Evolutionary conservation across 108 stramenopile species (phyloP).

Genomic region (Pseudonitzschia multiseries): DNA sequence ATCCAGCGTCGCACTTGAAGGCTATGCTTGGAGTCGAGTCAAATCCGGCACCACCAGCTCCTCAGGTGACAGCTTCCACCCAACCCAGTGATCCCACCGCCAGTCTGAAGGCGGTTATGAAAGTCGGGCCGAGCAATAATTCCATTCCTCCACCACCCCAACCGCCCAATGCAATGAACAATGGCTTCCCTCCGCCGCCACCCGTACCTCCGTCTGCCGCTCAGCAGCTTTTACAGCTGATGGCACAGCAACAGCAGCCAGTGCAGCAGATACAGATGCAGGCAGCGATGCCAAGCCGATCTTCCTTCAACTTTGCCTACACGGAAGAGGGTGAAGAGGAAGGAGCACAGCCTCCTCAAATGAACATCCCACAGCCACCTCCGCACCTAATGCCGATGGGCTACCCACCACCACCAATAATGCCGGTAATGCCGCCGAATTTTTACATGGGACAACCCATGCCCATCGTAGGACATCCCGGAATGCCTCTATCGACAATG

Average conservation of each 20-base stretch:
- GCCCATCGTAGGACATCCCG: conserved; percentile 16
- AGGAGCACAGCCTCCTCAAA: conserved; percentile 27
- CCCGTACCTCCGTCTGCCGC: conserved; percentile 49
- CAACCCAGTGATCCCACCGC: conserved; percentile 23
- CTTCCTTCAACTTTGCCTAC: conserved; percentile 83
- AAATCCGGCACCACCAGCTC: conserved; percentile 6
- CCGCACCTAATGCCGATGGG: conserved; percentile 15
- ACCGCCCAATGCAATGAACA: background rate
- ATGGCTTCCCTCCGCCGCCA: conserved; percentile 16
- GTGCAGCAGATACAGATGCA: conserved; percentile 10
- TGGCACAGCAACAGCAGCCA: conserved; percentile 36
- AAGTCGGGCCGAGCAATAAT: conserved; percentile 16
- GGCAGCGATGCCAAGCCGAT: conserved; percentile 5
- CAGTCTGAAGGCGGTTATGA: conserved; percentile 42
- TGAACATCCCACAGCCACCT: conserved; percentile 19
- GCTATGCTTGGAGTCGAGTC: conserved; percentile 58
- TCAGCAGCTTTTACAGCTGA: conserved; percentile 64
- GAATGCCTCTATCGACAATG: conserved; percentile 18
- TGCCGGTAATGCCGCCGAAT: conserved; percentile 18
- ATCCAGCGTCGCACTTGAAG: conserved; percentile 49
- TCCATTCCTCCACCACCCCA: conserved; percentile 13
- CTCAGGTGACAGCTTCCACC: background rate
- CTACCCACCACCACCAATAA: conserved; percentile 1
- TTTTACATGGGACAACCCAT: conserved; percentile 17
- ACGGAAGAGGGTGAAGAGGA: conserved; percentile 74